Evolutionary conservation across 257 asterid species (phyloP).

Genomic region (Solanum habrochaites): DNA sequence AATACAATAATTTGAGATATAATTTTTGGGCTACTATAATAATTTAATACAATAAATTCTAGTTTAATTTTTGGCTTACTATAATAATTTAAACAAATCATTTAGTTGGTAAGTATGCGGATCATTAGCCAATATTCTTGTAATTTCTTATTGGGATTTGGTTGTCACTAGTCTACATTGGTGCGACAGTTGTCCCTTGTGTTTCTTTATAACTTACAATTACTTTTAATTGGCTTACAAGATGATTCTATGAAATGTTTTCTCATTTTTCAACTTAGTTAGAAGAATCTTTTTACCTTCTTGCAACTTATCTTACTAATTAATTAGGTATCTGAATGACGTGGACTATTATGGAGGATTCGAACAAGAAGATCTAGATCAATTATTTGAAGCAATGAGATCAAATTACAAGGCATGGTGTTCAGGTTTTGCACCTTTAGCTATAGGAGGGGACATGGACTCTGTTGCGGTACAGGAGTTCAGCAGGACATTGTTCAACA

Average conservation of each 20-base stretch:
- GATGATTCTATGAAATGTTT: neutral
- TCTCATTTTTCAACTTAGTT: neutral
- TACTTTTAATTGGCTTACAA: neutral
- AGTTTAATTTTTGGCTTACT: neutral
- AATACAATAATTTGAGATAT: neutral
- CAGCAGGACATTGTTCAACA: conserved; percentile 74
- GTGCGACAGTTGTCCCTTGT: neutral
- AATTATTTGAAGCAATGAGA: conserved; percentile 52
- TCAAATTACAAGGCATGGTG: conserved; percentile 77
- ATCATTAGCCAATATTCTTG: neutral
- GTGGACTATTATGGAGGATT: conserved; percentile 79
- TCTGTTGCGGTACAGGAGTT: conserved; percentile 71
- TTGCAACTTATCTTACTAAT: neutral
- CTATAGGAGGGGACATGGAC: conserved; percentile 82
- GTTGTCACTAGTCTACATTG: neutral
- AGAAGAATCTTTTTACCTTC: neutral
- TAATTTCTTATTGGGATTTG: neutral
- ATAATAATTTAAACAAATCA: neutral
- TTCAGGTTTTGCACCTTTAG: conserved; percentile 65
- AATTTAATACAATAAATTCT: neutral
- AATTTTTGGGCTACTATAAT: neutral
- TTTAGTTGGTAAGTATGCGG: neutral
- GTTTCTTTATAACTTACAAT: neutral
- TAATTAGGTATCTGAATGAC: conserved; percentile 40
- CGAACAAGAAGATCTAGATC: conserved; percentile 45